Evolutionary conservation across 1,284 basidiomycete species (phyloP).

Genomic region (Ceratobasidium sp.): DNA sequence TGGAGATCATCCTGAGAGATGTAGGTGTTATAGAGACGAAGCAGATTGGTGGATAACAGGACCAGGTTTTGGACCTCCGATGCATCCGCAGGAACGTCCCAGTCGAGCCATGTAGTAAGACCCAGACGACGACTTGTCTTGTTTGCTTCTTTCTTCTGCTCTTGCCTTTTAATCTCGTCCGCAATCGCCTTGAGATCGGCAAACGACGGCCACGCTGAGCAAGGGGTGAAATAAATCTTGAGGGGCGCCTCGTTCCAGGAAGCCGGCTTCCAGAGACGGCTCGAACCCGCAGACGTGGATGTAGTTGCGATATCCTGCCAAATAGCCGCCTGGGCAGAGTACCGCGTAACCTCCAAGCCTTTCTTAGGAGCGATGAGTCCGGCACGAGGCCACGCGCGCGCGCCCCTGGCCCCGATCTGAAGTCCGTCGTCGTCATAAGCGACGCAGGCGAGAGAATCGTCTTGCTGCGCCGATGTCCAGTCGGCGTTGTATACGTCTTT

Average conservation of each 20-base stretch:
- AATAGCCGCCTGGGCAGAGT: not conserved
- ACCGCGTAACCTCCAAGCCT: not conserved
- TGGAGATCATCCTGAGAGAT: not conserved
- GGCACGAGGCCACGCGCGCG: not conserved
- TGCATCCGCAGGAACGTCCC: not conserved
- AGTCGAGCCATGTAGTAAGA: not conserved
- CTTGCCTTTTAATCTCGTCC: not conserved
- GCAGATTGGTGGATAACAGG: not conserved
- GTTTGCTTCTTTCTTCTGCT: not conserved
- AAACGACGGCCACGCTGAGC: not conserved
- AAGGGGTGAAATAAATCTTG: not conserved
- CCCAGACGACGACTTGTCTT: not conserved
- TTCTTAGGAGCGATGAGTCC: not conserved
- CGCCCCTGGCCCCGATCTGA: not conserved
- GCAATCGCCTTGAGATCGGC: not conserved
- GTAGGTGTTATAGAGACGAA: not conserved
- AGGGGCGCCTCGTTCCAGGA: not conserved
- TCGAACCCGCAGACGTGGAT: not conserved
- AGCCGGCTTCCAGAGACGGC: not conserved
- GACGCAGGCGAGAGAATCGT: not conserved
- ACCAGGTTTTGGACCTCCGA: not conserved
- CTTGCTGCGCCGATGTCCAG: not conserved
- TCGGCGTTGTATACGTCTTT: not conserved
- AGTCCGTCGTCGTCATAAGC: constrained; percentile 3
- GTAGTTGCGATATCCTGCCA: not conserved